Evolutionary conservation across 129 eudicot species (phyloP).

Genomic region (Daucus carota): DNA sequence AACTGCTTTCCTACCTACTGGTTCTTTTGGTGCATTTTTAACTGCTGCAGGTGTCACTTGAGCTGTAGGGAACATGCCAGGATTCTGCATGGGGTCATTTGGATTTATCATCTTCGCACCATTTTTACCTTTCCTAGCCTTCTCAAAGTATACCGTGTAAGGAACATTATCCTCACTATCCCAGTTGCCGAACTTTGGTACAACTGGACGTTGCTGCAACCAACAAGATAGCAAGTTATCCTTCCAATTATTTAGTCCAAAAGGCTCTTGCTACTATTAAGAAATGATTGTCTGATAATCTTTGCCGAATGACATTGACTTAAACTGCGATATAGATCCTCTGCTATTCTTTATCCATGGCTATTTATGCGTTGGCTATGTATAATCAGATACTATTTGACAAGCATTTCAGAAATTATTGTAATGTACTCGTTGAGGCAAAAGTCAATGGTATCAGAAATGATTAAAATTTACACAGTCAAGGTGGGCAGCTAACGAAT

Average conservation of each 20-base stretch:
- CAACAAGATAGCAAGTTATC: background rate
- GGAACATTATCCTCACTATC: conserved; percentile 57
- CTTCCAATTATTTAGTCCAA: background rate
- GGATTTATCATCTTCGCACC: conserved; percentile 86
- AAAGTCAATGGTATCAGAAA: background rate
- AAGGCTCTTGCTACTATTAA: background rate
- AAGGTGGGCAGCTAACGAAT: background rate
- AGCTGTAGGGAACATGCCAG: conserved; percentile 48
- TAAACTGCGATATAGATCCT: no score
- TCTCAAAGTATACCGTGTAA: conserved; percentile 72
- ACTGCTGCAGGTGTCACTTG: conserved; percentile 24
- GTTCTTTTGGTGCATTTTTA: conserved; percentile 30
- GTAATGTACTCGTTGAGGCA: background rate
- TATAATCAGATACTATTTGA: background rate
- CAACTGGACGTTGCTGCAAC: conserved; percentile 49
- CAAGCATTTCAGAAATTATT: background rate
- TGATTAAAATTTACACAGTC: background rate
- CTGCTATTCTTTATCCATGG: no score
- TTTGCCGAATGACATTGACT: no score
- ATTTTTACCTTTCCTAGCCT: conserved; percentile 54
- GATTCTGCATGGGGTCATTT: conserved; percentile 77
- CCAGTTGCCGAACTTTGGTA: conserved; percentile 92
- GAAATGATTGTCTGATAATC: no score
- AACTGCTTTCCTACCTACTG: conserved; percentile 25
- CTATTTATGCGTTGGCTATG: no score